Base-by-base conservation (phyloP, 345 rosid genomes). In the Salix viminalis region DNA sequence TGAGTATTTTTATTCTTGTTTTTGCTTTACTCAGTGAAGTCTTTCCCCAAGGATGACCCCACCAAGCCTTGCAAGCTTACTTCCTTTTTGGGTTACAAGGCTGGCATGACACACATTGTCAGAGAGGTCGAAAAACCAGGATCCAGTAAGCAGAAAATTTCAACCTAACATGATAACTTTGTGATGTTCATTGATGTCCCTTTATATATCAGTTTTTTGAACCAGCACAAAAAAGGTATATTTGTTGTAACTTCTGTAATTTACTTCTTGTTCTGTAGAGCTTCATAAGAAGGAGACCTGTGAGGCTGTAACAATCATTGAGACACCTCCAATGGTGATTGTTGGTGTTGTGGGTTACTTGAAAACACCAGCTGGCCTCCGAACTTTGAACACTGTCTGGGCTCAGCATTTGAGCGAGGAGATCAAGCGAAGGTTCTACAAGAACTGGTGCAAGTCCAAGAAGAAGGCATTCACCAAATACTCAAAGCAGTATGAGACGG, bases 241-340 rank as follows among this genome's bases (percentile, higher is more conserved):
- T 12, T 41, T 18, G 19, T 6, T 46, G 7, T 42, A 23, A 3
- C 48, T 65, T n/a, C 0, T 32, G 4, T 37, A 12, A 4, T 3
- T n/a, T 9, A 24, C 1, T 42, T 12, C 28, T 14, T 65, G 61
- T 66, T n/a, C 23, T 67, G 23, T 65, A 92, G 95, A 93, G 87
- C 94, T 93, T 70, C 97, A 91, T 91, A 93, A 93, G 90, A 93
- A 93, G 83, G 96, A 93, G 87, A 90, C 97, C 2, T 91, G 96
- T 50, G 97, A 93, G 78, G 96, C 97, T 66, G 97, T 93, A 60
- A 92, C 97, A 2, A 80, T 92, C 23, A 34, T 92, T 79, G 97
- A 92, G 77, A 89, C 97, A 56, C 97, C 97, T 56, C 90, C 97
- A 21, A 86, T 92, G 92, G 88, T 92, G 5, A 84, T 91, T 75